Conservation (phyloP, 805 yeast species). For the Wickerhamiella siamensis region DNA sequence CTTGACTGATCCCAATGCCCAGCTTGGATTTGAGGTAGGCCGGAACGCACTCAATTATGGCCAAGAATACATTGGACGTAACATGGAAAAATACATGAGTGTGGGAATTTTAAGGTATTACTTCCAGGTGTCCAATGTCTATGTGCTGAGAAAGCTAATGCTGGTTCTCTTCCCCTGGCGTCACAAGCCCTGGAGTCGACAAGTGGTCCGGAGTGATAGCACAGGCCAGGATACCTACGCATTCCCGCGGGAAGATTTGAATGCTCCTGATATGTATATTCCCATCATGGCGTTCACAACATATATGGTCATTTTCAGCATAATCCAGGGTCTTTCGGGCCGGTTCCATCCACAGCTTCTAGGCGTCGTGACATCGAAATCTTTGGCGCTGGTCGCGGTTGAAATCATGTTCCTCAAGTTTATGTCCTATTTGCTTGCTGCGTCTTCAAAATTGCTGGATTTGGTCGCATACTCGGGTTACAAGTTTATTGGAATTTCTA, state of each 20-base stretch:
- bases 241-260: conserved; percentile 72
- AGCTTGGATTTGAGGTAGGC: conserved; percentile 79
- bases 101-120: conserved; percentile 58
- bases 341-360: conserved; percentile 86
- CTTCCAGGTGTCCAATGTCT: conserved; percentile 81
- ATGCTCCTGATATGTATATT: conserved; percentile 92
- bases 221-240: conserved; percentile 35
- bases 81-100: conserved; percentile 37
- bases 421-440: conserved; percentile 67
- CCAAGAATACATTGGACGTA: conserved; percentile 63
- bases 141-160: conserved; percentile 59
- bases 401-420: conserved; percentile 66
- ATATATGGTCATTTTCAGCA: conserved; percentile 70
- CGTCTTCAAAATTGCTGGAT: conserved; percentile 64
- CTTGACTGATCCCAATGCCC: conserved; percentile 65
- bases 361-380: conserved; percentile 75
- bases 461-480: conserved; percentile 83
- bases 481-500: conserved; percentile 61
- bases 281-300: conserved; percentile 90
- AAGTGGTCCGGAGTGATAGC: conserved; percentile 23
- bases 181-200: conserved; percentile 70
- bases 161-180: conserved; percentile 76
- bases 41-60: conserved; percentile 72
- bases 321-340: conserved; percentile 73
- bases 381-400: conserved; percentile 63